phyloP scores from a whole-genome alignment of 208 protist species.

The Trypanosoma grayi region DNA sequence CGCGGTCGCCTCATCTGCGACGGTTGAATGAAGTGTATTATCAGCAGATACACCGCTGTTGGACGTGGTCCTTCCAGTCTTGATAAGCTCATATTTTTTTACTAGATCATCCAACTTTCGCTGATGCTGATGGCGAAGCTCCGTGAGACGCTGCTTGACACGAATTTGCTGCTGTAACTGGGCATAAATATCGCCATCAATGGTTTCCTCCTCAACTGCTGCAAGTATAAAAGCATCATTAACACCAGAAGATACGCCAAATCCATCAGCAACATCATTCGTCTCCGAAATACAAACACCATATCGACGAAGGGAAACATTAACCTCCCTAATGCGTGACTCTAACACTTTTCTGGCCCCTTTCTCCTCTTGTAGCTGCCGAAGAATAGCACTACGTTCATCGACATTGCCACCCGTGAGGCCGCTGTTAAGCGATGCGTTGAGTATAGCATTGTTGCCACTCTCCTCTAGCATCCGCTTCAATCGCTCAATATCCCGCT shows the following conservation, averaged over 20 bases:
- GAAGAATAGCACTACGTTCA: conserved; percentile 31
- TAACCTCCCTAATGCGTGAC: conserved; percentile 70
- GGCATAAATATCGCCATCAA: conserved; percentile 73
- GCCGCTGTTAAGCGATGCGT: background rate
- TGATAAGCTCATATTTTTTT: conserved; percentile 85
- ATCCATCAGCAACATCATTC: conserved; percentile 25
- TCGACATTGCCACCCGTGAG: conserved; percentile 22
- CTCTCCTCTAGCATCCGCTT: conserved; percentile 79
- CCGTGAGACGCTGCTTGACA: conserved; percentile 79
- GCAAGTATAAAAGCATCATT: conserved; percentile 70
- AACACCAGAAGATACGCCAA: conserved; percentile 1
- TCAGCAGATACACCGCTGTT: conserved; percentile 19
- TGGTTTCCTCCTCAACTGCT: conserved; percentile 48
- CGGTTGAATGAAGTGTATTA: conserved; percentile 8
- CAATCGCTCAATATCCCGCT: conserved; percentile 75
- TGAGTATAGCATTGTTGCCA: conserved; percentile 8
- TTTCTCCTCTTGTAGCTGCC: conserved; percentile 59
- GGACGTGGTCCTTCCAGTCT: conserved; percentile 71
- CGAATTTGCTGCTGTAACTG: conserved; percentile 88
- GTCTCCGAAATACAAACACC: conserved; percentile 73
- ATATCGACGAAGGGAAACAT: conserved; percentile 78
- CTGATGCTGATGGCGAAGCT: conserved; percentile 87
- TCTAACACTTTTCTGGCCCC: conserved; percentile 52
- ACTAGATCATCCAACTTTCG: conserved; percentile 79
- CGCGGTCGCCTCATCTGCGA: conserved; percentile 56